phyloP scores from a whole-genome alignment of 1,139 yeast species.

The Sugiyamaella xylanicola region DNA sequence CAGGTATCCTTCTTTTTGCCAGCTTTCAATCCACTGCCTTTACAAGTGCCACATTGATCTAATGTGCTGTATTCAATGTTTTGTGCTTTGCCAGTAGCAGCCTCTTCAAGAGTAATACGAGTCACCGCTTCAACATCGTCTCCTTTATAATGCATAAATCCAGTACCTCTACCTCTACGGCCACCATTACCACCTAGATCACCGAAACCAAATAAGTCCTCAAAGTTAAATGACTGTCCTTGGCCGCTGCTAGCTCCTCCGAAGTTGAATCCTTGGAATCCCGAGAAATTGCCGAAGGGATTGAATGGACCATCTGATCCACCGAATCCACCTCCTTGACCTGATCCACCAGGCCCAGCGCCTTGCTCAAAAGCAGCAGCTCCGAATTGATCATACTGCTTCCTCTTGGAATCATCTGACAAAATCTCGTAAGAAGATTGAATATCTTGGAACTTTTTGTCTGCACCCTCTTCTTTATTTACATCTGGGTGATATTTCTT shows the following conservation, averaged over 20 bases:
- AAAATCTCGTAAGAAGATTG: constrained; percentile 94
- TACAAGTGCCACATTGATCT: constrained; percentile 76
- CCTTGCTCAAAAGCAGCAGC: constrained; percentile 76
- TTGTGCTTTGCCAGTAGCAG: constrained; percentile 62
- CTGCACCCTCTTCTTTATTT: constrained; percentile 87
- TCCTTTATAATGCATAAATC: constrained; percentile 78
- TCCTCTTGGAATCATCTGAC: constrained; percentile 82
- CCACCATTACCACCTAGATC: constrained; percentile 43
- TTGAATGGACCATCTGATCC: constrained; percentile 44
- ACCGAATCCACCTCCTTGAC: constrained; percentile 39
- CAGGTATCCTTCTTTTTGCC: constrained; percentile 82
- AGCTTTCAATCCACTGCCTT: constrained; percentile 79
- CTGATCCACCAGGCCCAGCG: constrained; percentile 49
- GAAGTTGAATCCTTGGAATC: constrained; percentile 53
- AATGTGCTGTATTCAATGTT: constrained; percentile 72
- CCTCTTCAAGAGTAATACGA: constrained; percentile 77
- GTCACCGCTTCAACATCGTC: constrained; percentile 84
- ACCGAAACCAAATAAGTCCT: constrained; percentile 80
- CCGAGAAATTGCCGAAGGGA: constrained; percentile 41
- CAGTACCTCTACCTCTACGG: constrained; percentile 37
- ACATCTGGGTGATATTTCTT: constrained; percentile 96
- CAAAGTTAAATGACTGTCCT: constrained; percentile 61
- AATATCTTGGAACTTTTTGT: constrained; percentile 83
- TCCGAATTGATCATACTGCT: constrained; percentile 91
- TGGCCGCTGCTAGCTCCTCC: constrained; percentile 43